These are phyloP conservation scores for Mucor irregularis DNA, from an alignment of 371 early-diverging fungal genomes.

Conservation along the genomic window DNA sequence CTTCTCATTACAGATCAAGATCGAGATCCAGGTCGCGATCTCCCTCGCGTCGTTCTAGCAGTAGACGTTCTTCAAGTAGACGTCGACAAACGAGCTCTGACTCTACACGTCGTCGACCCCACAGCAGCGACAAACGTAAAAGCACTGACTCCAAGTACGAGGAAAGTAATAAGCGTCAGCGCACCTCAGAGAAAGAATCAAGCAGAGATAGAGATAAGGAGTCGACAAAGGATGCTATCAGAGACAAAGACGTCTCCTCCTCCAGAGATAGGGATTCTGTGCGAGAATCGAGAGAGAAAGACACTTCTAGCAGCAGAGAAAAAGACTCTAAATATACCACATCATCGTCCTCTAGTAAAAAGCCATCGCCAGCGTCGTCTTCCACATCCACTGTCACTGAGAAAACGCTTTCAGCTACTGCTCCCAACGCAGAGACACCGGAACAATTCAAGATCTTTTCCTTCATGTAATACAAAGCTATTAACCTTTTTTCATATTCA, in stretches of 20 bases:
- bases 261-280: not conserved
- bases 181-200: constrained; percentile 2
- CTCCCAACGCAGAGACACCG: constrained; percentile 31
- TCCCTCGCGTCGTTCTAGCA: not conserved
- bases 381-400: not conserved
- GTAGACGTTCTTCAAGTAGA: not conserved
- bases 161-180: not conserved
- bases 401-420: constrained; percentile 17
- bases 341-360: not conserved
- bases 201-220: not conserved
- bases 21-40: constrained; percentile 1
- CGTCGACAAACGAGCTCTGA: constrained; percentile 3
- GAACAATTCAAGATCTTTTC: constrained; percentile 31
- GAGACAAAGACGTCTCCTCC: not conserved
- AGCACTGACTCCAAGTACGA: not conserved
- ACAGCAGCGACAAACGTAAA: not conserved
- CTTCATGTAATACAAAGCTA: constrained; percentile 14
- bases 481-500: not conserved
- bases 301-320: not conserved
- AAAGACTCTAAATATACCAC: constrained; percentile 2
- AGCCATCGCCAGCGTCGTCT: not conserved
- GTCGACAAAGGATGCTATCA: not conserved
- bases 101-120: not conserved
- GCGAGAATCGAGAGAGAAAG: no score
- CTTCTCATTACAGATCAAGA: not conserved